Conservation (phyloP, 768 basidiomycete genomes). For the Termitomyces heimii region DNA sequence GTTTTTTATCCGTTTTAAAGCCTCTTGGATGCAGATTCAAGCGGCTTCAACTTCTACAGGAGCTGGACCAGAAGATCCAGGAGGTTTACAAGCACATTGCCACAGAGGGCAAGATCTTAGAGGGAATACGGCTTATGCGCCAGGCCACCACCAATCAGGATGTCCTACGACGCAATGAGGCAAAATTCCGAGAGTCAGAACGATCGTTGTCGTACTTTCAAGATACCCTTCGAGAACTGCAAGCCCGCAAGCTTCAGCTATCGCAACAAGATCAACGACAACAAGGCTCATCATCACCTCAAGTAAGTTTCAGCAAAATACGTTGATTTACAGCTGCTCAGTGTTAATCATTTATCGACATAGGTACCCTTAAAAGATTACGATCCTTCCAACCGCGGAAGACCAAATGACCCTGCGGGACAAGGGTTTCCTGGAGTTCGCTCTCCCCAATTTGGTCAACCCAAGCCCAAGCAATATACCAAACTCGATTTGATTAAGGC, state of each 20-base stretch:
- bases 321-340: background rate
- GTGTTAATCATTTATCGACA: constrained; percentile 5
- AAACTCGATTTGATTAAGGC: constrained; percentile 95
- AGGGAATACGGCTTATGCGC: constrained; percentile 72
- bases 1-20: background rate
- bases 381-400: constrained; percentile 32
- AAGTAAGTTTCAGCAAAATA: constrained; percentile 22
- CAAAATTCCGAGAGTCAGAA: constrained; percentile 83
- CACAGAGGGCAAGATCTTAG: constrained; percentile 89
- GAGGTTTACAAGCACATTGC: constrained; percentile 87
- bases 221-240: constrained; percentile 76
- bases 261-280: constrained; percentile 49
- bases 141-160: constrained; percentile 84
- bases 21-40: constrained; percentile 18
- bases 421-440: constrained; percentile 26
- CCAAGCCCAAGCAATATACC: constrained; percentile 63
- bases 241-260: constrained; percentile 66
- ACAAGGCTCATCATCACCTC: constrained; percentile 36
- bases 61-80: constrained; percentile 91
- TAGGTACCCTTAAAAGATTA: constrained; percentile 51
- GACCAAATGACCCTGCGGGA: constrained; percentile 34
- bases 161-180: constrained; percentile 75
- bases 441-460: constrained; percentile 29
- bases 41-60: constrained; percentile 23
- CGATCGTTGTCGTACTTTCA: constrained; percentile 84